Evolutionary conservation across 2,329 filamentous ascomycete genomes (phyloP), one percentile per base, ranked within the genome.

Genomic region (Botrytis paeoniae): DNA sequence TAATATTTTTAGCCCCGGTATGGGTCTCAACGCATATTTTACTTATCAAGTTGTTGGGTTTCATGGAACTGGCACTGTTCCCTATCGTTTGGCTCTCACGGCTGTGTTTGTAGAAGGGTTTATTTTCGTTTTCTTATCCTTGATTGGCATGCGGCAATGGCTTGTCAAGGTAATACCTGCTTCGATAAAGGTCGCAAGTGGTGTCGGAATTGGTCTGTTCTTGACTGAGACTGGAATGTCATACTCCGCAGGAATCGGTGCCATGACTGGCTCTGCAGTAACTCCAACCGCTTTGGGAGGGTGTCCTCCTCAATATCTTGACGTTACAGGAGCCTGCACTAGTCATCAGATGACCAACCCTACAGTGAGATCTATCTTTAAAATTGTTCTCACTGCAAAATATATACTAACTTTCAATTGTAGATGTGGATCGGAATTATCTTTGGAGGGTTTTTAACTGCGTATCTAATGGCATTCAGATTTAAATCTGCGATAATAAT

Each of bases 361-460:
- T 14, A 92, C 92, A 66, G 91, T 88, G 80, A 77, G 83, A 78
- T 20, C 14, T 20, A 1, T 14, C 35, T 54, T 12, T 4, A 35
- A 1, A 18, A 0, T 18, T 35, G 39, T 14, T 43, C 18, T 32
- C 5, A 61, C 18, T 29, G 22, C 16, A 22, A 25, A 10, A 0
- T 4, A 8, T 29, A 51, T 35, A 41, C 63, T 74, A 43, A 72
- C 77, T 61, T 41, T 65, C 12, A 4, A 25, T 22, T 2, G 4
- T 74, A 90, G 89, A 84, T 97, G 86, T 97, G 94, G 94, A 88
- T 97, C 71, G 94, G 93, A 18, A 91, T 97, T 76, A 91, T 94
- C 80, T 89, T 91, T 71, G 93, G 94, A 22, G 93, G 93, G 48
- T 85, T 97, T 63, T 82, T 97, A 54, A 95, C 93, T 0, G 89